These are phyloP conservation scores for Chlorella vulgaris DNA, from an alignment of 139 green algal genomes.

Conservation along the genomic window DNA sequence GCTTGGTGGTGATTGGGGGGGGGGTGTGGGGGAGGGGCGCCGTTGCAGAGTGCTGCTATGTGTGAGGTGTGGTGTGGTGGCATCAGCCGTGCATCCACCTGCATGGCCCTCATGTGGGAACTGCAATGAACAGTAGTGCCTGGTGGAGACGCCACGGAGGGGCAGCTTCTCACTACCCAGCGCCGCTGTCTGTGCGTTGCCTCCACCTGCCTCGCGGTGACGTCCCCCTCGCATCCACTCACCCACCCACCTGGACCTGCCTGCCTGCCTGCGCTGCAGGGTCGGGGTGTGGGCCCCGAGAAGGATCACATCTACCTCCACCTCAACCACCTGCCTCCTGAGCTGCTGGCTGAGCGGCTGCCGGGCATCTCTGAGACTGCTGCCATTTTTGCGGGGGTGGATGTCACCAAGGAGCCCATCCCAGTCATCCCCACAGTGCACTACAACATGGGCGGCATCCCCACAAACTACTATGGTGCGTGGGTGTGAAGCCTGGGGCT, in stretches of 20 bases:
- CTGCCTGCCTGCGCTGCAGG: conserved; percentile 17
- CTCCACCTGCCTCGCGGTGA: background rate
- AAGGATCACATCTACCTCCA: conserved; percentile 99
- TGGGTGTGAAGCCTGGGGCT: conserved; percentile 23
- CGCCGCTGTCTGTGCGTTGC: no score
- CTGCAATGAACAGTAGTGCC: no score
- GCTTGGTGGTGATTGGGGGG: background rate
- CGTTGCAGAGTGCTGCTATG: no score
- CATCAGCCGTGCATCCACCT: no score
- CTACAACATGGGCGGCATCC: conserved; percentile 99
- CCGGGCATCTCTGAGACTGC: conserved; percentile 98
- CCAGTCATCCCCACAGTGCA: conserved; percentile 97
- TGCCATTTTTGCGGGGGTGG: conserved; percentile 95
- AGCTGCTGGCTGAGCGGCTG: conserved; percentile 96
- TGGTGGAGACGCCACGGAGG: no score
- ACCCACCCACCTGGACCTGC: background rate
- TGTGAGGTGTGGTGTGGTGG: no score
- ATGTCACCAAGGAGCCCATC: conserved; percentile 60
- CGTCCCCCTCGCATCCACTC: no score
- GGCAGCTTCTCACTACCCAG: no score
- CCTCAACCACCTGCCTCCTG: conserved; percentile 97
- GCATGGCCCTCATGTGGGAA: no score
- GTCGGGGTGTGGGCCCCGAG: conserved; percentile 66
- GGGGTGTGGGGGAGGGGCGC: background rate
- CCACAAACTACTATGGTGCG: conserved; percentile 93